Conservation (phyloP, 768 basidiomycete genomes). For the Trametes punicea region DNA sequence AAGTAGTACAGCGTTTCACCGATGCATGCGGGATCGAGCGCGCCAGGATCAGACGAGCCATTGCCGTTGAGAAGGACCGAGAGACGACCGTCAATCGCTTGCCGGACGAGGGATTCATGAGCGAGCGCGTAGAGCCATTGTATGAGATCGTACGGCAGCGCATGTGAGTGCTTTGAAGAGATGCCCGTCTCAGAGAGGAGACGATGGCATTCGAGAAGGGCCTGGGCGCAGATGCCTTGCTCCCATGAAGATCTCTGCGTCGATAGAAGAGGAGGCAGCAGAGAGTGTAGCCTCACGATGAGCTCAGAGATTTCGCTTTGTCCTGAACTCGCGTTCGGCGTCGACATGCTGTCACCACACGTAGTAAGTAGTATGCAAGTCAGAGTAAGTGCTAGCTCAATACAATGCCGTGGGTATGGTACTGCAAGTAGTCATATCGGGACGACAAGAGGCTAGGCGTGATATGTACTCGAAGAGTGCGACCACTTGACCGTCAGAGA, state of each 20-base stretch:
- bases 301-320: neutral
- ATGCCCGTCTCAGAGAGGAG: neutral
- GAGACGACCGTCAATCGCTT: constrained; percentile 17
- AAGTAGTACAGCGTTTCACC: constrained; percentile 20
- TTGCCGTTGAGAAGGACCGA: constrained; percentile 17
- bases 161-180: neutral
- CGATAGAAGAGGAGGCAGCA: constrained; percentile 19
- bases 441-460: too few relatives aligned
- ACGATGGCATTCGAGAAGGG: constrained; percentile 19
- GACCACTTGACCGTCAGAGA: too few relatives aligned
- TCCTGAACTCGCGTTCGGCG: neutral
- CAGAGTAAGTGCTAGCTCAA: too few relatives aligned
- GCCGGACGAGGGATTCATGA: constrained; percentile 20
- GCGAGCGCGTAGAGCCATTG: constrained; percentile 20
- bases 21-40: constrained; percentile 20
- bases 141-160: constrained; percentile 1
- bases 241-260: constrained; percentile 25
- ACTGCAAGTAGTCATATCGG: too few relatives aligned
- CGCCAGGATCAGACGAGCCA: constrained; percentile 18
- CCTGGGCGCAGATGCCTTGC: constrained; percentile 24
- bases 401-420: too few relatives aligned
- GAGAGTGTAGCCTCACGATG: neutral
- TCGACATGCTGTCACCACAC: too few relatives aligned
- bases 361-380: too few relatives aligned
- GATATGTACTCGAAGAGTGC: too few relatives aligned